Evolutionary conservation across 2,329 filamentous ascomycete species (phyloP), one percentile per base, ranked within the genome.

Genomic region (Orbilia javanica): DNA sequence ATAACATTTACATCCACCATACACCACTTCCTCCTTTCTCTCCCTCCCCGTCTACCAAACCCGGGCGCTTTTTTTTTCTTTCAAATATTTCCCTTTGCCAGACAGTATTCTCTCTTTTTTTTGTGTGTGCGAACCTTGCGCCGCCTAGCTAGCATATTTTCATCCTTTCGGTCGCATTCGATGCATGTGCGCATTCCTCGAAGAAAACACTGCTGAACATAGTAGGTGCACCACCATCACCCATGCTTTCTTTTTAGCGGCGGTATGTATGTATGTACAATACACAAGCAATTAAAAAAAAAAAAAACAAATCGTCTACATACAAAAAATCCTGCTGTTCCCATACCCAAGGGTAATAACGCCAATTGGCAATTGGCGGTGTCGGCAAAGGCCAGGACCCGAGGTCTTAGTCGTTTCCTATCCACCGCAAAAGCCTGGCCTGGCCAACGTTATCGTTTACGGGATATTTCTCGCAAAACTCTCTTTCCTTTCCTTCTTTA

Each of bases 171-270:
- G 65, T 73, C 69, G 69, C 69, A 73, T 73, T 73, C 69, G 69
- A 74, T 68, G 70, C 70, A 74, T 74, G 70, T 74, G 70, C 70
- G 63, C 70, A 74, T 74, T 74, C 70, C 70, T 74, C 70, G 50
- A 42, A 39, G 29, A 62, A 46, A 69, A 63, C 50, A 42, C 67
- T 44, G 48, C 68, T 72, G 69, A 73, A 73, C 69, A 57, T 4
- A 66, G 69, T 73, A 73, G 69, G 69, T 73, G 69, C 39, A 65
- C 60, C 48, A 60, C 52, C 52, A 36, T 13, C 52, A 20, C 29
- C 55, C 55, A 60, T 60, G 55, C 34, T 60, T 60, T 27, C 34
- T 42, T 60, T 60, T 60, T 60, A 60, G 55, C 55, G 55, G 25
- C n/a, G 10, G 52, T 57, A 57, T 29, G 18, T 52, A 29, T 22